Base-by-base conservation (phyloP, 192 early-diverging fungal species). In the Kickxella alabastrina region DNA sequence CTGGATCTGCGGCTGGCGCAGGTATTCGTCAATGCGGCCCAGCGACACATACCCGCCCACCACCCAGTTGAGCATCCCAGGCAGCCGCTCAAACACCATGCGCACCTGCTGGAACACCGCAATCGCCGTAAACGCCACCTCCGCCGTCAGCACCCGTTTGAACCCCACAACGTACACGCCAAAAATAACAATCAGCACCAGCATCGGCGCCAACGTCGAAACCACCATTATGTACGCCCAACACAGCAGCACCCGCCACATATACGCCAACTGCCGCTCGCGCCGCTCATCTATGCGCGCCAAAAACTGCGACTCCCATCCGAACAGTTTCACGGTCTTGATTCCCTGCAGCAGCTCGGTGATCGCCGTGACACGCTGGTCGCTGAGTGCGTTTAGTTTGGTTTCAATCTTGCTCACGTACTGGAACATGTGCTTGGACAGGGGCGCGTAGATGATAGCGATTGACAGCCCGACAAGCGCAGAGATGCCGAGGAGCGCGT, bases 331-430 rank as follows among this genome's bases (percentile, higher is more conserved):
- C 43, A 98, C 83, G 19, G 95, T 86, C 34, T 90, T 81, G 40
- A 98, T 94, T 19, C 90, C 92, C 68, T 90, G 80, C 22, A 93
- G 62, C 23, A 90, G 71, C 75, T 97, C 92, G 47, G 88, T 95
- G 28, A 89, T 84, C 34, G 79, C 69, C 25, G 83, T 78, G 22
- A 95, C 72, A 12, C 92, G 81, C 52, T 86, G 80, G 60, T 95
- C 92, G 41, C 79, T 76, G 29, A 83, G 66, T 6, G 66, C 43
- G 43, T 73, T 86, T n/a, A 85, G 58, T 23, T 72, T 71, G 15
- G 80, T 71, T 55, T 90, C 83, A 60, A 81, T 43, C n/a, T 54
- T 62, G 32, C 74, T 72, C 39, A 79, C 37, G 40, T 73, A 72
- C 25, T 63, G 74, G 38, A 81, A 79, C 32, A 83, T 59, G 34